Conservation (phyloP, 2,329 filamentous ascomycete genomes). For the Didymella pomorum region DNA sequence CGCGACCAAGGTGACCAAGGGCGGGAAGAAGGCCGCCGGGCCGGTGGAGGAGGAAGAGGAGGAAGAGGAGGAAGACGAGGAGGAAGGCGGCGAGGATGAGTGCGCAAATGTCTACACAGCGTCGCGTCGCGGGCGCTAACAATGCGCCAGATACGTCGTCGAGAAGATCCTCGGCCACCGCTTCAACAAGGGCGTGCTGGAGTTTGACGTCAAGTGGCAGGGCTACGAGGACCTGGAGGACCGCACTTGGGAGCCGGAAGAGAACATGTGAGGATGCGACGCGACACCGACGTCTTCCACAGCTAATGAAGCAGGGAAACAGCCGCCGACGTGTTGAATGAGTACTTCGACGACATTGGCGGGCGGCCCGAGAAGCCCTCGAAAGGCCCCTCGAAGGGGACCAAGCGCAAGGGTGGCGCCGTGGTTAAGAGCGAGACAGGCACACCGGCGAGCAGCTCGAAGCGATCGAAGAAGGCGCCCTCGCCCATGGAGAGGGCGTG, state of each 20-base stretch:
- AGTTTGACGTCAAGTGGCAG: conserved; percentile 82
- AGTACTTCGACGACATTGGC: conserved; percentile 70
- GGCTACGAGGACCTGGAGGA: conserved; percentile 76
- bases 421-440: conserved; percentile 34
- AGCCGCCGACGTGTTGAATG: conserved; percentile 64
- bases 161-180: conserved; percentile 75
- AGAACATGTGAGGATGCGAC: conserved; percentile 66
- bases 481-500: conserved; percentile 59
- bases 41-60: conserved; percentile 36
- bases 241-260: conserved; percentile 80
- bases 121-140: conserved; percentile 29
- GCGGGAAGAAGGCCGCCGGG: conserved; percentile 9
- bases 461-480: conserved; percentile 42
- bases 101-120: conserved; percentile 44
- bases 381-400: conserved; percentile 63
- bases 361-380: conserved; percentile 62
- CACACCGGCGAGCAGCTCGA: conserved; percentile 35
- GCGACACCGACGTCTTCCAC: too few relatives aligned
- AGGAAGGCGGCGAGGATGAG: conserved; percentile 52
- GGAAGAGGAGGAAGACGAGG: conserved; percentile 37
- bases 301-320: conserved; percentile 37
- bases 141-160: conserved; percentile 69
- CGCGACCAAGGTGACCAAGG: conserved; percentile 35
- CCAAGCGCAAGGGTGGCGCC: conserved; percentile 54
- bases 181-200: conserved; percentile 51